A percentile compares a stretch with the other conserved stretches of the same genome.
Evolutionary conservation across 176 grass and related monocot genomes (phyloP).

Genomic region (Rhynchospora breviuscula): DNA sequence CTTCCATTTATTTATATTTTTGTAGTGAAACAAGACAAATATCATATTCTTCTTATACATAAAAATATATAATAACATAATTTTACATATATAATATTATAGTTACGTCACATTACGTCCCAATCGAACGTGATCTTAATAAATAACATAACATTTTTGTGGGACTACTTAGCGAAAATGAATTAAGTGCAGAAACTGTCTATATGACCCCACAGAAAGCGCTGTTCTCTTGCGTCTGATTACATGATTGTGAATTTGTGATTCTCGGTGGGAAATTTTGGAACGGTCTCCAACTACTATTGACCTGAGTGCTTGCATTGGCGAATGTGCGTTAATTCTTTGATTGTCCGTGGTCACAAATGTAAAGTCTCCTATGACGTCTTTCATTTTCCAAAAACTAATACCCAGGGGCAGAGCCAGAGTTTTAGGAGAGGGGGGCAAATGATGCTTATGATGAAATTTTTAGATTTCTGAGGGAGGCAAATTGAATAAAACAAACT

Average conservation of each 20-base stretch:
- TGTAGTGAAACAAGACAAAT: too few relatives aligned
- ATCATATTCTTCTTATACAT: too few relatives aligned
- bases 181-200: background rate
- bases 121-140: too few relatives aligned
- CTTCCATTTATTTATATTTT: background rate
- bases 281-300: conserved; percentile 15
- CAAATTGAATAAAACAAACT: too few relatives aligned
- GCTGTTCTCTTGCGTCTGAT: conserved; percentile 9
- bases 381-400: too few relatives aligned
- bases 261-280: background rate
- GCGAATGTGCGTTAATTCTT: background rate
- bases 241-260: conserved; percentile 1
- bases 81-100: too few relatives aligned
- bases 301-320: background rate
- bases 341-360: background rate
- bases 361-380: background rate
- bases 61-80: too few relatives aligned
- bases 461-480: too few relatives aligned
- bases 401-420: too few relatives aligned
- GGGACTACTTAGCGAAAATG: background rate
- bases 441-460: too few relatives aligned
- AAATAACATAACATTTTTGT: background rate
- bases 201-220: background rate
- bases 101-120: too few relatives aligned
- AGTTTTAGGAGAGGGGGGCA: too few relatives aligned